Evolutionary conservation across 2,329 filamentous ascomycete genomes (phyloP).

Genomic region (Apiospora marii): DNA sequence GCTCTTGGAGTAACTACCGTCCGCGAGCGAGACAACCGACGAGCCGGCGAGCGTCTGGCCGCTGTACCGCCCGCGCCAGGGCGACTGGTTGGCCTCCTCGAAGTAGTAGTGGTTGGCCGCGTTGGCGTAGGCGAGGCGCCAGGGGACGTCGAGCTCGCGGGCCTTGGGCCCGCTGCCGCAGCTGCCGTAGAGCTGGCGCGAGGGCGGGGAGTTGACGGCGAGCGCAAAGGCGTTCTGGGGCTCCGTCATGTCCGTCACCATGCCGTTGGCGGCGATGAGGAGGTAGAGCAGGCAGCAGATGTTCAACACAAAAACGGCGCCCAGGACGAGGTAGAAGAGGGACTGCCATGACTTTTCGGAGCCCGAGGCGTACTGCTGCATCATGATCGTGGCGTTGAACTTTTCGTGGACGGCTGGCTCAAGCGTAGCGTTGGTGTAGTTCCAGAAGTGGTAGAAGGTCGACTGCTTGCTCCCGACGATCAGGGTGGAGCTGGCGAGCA

Average conservation of each 20-base stretch:
- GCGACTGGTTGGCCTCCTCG: slow-evolving; percentile 44
- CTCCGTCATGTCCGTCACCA: slow-evolving; percentile 82
- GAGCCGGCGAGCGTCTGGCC: slow-evolving; percentile 24
- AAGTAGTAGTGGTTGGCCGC: slow-evolving; percentile 53
- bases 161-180: slow-evolving; percentile 48
- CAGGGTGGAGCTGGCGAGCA: slow-evolving; percentile 72
- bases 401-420: slow-evolving; percentile 56
- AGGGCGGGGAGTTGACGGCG: slow-evolving; percentile 67
- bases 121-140: slow-evolving; percentile 49
- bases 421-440: slow-evolving; percentile 50
- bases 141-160: slow-evolving; percentile 49
- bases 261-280: slow-evolving; percentile 59
- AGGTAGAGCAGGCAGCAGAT: slow-evolving; percentile 71
- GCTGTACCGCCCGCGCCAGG: slow-evolving; percentile 39
- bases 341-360: slow-evolving; percentile 67
- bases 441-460: slow-evolving; percentile 67
- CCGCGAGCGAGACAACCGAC: slow-evolving; percentile 24
- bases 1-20: slow-evolving; percentile 32
- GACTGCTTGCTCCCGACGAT: slow-evolving; percentile 66
- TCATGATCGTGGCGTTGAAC: slow-evolving; percentile 71
- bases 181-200: slow-evolving; percentile 45
- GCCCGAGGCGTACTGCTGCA: slow-evolving; percentile 75
- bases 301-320: slow-evolving; percentile 72
- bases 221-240: slow-evolving; percentile 78
- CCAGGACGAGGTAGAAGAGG: slow-evolving; percentile 72